Base-by-base conservation (phyloP, 306 rosid species). In the Quercus berberidifolia region DNA sequence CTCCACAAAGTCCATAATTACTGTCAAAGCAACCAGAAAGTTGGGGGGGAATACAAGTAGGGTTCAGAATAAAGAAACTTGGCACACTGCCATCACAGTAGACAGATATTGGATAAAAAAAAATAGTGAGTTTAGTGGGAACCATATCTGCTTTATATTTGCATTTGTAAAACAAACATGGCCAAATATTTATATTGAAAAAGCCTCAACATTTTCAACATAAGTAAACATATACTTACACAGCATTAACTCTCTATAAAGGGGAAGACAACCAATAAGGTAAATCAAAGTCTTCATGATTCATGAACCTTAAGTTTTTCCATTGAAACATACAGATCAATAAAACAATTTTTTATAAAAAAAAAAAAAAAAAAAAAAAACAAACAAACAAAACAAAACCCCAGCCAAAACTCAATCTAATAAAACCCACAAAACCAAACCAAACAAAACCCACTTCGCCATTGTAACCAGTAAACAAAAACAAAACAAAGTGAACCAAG, bases 241-340 rank as follows among this genome's bases (percentile, higher is more conserved):
- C 71, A 20, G 89, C 63, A 77, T 79, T 86, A 76, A 82, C 85
- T 76, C 79, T 85, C 81, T 92, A 96, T 65, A 79, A 68, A 52
- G 89, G 90, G 69, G 78, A 77, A 69, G 79, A 68, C 85, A 91
- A 57, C 99, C 99, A 92, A 81, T 92, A 92, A 60, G 97, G 99
- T 67, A 95, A 79, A 78, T 95, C 97, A 77, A 94, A 97, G 76
- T 33, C 38, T 33, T 33, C 38, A 33, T 33, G 38, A 33, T 5
- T 33, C 38, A 33, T 33, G 38, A 33, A 33, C 38, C 38, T 33
- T 33, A 33, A 33, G 38, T 33, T 33, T 33, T 33, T 33, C 38
- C 38, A 33, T 33, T 33, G 38, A 33, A 33, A 33, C 7, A 33
- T 33, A 33, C 7, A 33, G 0, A 33, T 33, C 38, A 33, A 33